Base-by-base conservation (phyloP, 495 filamentous ascomycete species). In the Trichoderma orchidacearum region DNA sequence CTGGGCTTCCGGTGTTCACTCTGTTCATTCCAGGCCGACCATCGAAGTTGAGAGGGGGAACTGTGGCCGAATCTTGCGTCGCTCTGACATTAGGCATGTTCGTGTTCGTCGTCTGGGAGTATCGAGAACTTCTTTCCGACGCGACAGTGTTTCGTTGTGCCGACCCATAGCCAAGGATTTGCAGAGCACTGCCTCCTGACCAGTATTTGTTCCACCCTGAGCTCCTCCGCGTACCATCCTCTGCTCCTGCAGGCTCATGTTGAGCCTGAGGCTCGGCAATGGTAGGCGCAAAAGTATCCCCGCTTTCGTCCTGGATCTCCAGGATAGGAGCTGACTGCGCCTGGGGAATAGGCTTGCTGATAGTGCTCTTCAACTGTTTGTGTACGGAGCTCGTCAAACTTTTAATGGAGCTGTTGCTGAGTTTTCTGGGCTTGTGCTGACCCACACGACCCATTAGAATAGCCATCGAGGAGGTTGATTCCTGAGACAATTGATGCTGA, bases 1-100 rank as follows among this genome's bases (percentile, higher is more conserved):
- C 87, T 4, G 86, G 87, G 60, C 85, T 89, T 34, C 77, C 79
- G 13, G 79, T 84, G 32, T 73, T 64, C 5, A 90, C 86, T 6
- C 70, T 70, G 56, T 73, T 79, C 61, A 84, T 59, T n/a, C 74
- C 75, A 17, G 78, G 63, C n/a, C 73, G 72, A 18, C 73, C 72
- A 60, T 75, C 71, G 32, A 52, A 35, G 50, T 68, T 62, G 13
- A 84, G 67, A 0, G 81, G 75, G 9, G 79, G 77, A 0, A 80
- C 72, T 0, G 74, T 74, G 13, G 76, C 76, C 32, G 79, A 80
- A 55, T 73, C 72, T 58, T 79, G 77, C 0, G 80, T 78, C 50
- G 75, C 68, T 34, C 79, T 70, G 45, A 74, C 63, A 25, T 61
- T 70, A 30, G 78, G 66, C 1, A 9, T 7, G 18, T 8, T 36